Base-by-base conservation (phyloP, 192 early-diverging fungal genomes). In the Backusella luteola region DNA sequence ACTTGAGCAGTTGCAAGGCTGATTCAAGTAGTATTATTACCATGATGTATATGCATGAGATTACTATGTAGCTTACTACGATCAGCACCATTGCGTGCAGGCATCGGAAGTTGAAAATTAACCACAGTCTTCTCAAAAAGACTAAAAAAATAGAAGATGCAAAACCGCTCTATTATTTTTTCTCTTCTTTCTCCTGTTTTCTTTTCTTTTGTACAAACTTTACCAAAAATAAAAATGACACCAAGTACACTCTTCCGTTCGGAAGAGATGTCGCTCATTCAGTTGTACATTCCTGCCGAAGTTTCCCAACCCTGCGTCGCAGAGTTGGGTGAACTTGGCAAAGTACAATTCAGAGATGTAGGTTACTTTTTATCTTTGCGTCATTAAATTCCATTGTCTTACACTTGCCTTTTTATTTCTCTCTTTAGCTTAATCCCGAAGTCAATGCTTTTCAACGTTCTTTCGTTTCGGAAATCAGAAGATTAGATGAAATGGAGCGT, bases 401-500 rank as follows among this genome's bases (percentile, higher is more conserved):
- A 21, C 19, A 23, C 8, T 56, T 23, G 21, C 21, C n/a, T 23
- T 56, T 56, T 23, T 56, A 96, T 3, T 56, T 23, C 21, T 56
- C n/a, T 23, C 23, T 56, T 11, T 56, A 96, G 95, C 86, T 98
- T 67, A 99, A 99, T 85, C 86, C 91, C 29, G 91, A 95, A 36
- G 94, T 96, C 38, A 98, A 96, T 81, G 96, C 96, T 12, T 99
- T 99, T 78, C 97, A 99, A 83, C 91, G 97, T 19, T 91, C 95
- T 19, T 98, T 96, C 83, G 98, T 98, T 32, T 92, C 86, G 73
- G 95, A 98, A 82, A 97, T 99, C 79, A 91, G 96, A 76, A 91
- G 96, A 44, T 89, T 97, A 39, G 96, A 99, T 82, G 98, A 99
- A 83, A 94, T 99, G 90, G 96, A 98, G 82, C 91, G 98, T 73